Conservation (phyloP, 805 yeast genomes). For the Ogataea neopini region DNA sequence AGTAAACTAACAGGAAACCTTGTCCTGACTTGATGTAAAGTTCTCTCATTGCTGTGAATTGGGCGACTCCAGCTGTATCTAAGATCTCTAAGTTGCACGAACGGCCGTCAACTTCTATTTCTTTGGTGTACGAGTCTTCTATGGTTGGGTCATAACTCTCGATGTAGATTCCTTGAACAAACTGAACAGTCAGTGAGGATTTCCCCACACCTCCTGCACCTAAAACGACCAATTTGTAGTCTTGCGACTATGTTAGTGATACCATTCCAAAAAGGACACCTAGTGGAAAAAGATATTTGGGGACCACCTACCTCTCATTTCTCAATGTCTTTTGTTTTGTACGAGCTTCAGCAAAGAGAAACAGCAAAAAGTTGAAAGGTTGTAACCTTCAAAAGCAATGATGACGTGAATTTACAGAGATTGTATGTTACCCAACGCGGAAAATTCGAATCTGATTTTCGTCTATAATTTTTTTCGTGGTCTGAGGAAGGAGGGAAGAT, state of each 20-base stretch:
- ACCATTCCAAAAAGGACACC: neutral
- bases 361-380: no score
- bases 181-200: conserved; percentile 89
- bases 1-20: conserved; percentile 61
- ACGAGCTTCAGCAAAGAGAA: no score
- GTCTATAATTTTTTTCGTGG: neutral
- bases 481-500: neutral
- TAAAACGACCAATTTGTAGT: conserved; percentile 84
- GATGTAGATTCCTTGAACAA: conserved; percentile 84
- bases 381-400: no score
- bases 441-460: neutral
- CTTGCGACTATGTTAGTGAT: conserved; percentile 37
- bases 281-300: no score
- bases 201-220: conserved; percentile 99
- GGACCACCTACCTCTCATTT: neutral
- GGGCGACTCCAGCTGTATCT: conserved; percentile 72
- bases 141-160: conserved; percentile 96
- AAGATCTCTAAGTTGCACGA: conserved; percentile 80
- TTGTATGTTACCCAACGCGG: neutral
- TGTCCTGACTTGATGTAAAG: conserved; percentile 83
- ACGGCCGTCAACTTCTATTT: conserved; percentile 83
- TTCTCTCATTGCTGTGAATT: conserved; percentile 95
- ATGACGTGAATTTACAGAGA: no score
- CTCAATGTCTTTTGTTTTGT: no score
- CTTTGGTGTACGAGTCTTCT: conserved; percentile 92